Base-by-base conservation (phyloP, 2,329 filamentous ascomycete genomes). In the Onygenales sp. region DNA sequence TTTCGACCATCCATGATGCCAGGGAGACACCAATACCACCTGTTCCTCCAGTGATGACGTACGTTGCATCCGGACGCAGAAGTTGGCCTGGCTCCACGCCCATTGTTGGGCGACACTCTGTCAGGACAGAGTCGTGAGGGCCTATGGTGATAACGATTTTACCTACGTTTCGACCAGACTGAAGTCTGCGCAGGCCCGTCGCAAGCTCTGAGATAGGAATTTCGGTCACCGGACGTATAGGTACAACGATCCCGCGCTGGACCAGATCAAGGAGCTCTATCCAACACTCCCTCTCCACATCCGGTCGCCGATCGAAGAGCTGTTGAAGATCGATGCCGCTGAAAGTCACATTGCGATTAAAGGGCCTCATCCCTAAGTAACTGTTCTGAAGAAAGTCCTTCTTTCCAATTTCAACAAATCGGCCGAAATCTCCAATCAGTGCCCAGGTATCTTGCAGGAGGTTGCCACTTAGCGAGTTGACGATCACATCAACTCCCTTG, bases 341-440 rank as follows among this genome's bases (percentile, higher is more conserved):
- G 52, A 73, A 73, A 3, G 64, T 67, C 14, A 66, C 61, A 52
- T 65, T 71, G 5, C 63, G 60, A 5, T 62, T 55, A 44, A 78
- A 78, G 0, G 64, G 59, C 2, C 65, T 59, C 71, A 78, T 72
- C 3, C 64, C 64, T 3, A 78, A 62, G 9, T 62, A 56, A 1
- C 63, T 69, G 33, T 65, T 60, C 0, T 64, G 64, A 1, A 69
- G 58, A 0, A 75, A 60, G 46, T 76, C 72, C 4, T 68, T 60
- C 57, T 72, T 73, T 6, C 72, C 73, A 31, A 77, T 69, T 48
- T 78, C 74, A 0, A 77, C 56, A 63, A 78, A 69, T 3, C 58
- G 66, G 0, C 73, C 75, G 41, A 71, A 74, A 5, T 61, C 55
- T 52, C 43, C 52, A 7, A 57, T 39, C 21, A 43, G 47, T 3